Evolutionary conservation across 2,329 filamentous ascomycete species (phyloP).

Genomic region (Ceratocystis cacaofunesta): DNA sequence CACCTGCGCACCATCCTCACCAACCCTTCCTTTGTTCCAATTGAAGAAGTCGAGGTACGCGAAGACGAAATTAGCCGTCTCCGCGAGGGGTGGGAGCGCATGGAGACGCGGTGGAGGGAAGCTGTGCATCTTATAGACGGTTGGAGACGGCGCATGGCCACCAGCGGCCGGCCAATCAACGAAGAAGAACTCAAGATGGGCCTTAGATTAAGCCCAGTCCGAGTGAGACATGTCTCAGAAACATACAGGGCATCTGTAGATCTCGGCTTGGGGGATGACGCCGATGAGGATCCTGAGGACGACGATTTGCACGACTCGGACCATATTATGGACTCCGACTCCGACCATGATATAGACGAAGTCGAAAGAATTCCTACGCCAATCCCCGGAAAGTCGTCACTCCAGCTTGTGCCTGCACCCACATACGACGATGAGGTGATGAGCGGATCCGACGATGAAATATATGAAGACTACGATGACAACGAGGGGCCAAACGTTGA

Average conservation of each 20-base stretch:
- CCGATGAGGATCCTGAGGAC: conserved; percentile 16
- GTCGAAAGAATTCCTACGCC: conserved; percentile 3
- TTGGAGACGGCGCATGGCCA: conserved; percentile 72
- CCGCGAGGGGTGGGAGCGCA: conserved; percentile 77
- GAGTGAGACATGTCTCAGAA: conserved; percentile 37
- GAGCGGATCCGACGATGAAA: conserved; percentile 25
- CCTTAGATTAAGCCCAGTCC: conserved; percentile 45
- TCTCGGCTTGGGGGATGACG: conserved; percentile 18
- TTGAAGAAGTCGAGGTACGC: conserved; percentile 85
- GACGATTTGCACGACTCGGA: conserved; percentile 7
- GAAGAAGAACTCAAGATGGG: conserved; percentile 54
- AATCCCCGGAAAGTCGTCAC: conserved; percentile 9
- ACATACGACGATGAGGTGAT: conserved; percentile 20
- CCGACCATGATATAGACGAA: conserved; percentile 27
- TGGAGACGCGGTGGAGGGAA: conserved; percentile 83
- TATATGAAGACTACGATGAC: conserved; percentile 29
- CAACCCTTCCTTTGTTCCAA: conserved; percentile 88
- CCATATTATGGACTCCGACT: background rate
- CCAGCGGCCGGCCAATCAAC: conserved; percentile 54
- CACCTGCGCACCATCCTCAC: conserved; percentile 75
- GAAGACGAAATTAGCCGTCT: conserved; percentile 81
- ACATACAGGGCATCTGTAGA: conserved; percentile 24
- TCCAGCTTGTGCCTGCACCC: conserved; percentile 12
- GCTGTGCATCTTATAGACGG: conserved; percentile 81
- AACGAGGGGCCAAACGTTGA: conserved; percentile 31